A percentile compares a stretch with the other conserved stretches of the same genome.
Conservation (phyloP, 352 stramenopile genomes). For the Pythium diclinum region DNA sequence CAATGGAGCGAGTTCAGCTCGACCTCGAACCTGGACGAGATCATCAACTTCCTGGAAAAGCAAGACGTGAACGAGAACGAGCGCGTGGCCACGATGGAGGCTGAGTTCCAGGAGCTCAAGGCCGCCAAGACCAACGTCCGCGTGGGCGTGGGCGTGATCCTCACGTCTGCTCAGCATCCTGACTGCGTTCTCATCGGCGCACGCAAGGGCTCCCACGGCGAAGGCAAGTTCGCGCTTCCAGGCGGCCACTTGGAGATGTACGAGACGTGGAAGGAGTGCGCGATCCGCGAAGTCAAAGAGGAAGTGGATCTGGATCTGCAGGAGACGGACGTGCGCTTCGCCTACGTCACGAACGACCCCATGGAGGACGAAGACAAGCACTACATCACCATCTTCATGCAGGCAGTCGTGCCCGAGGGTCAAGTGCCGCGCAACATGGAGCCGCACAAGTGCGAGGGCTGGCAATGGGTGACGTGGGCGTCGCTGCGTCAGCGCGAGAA, state of each 20-base stretch:
- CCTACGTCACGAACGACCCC: conserved; percentile 78
- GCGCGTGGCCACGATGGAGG: conserved; percentile 50
- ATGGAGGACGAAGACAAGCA: conserved; percentile 82
- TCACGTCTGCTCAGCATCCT: conserved; percentile 62
- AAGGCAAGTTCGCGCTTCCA: conserved; percentile 68
- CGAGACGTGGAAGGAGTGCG: conserved; percentile 77
- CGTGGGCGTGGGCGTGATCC: conserved; percentile 73
- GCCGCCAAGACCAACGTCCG: conserved; percentile 54
- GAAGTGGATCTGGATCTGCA: conserved; percentile 73
- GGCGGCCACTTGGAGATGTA: conserved; percentile 82
- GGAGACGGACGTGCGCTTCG: conserved; percentile 37
- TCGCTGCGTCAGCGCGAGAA: conserved; percentile 51
- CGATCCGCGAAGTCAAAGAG: conserved; percentile 78
- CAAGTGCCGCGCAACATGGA: conserved; percentile 75
- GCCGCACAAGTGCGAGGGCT: conserved; percentile 79
- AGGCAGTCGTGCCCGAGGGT: conserved; percentile 45
- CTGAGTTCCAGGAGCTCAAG: conserved; percentile 62
- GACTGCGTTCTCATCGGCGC: conserved; percentile 67
- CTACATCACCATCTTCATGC: conserved; percentile 87
- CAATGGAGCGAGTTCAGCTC: conserved; percentile 82
- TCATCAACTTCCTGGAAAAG: conserved; percentile 82
- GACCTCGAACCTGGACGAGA: conserved; percentile 81
- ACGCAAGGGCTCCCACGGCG: conserved; percentile 73
- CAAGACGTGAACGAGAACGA: conserved; percentile 65
- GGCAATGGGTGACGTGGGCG: conserved; percentile 61